Conservation (phyloP, 768 basidiomycete species). For the Melanogaster broomeanus region DNA sequence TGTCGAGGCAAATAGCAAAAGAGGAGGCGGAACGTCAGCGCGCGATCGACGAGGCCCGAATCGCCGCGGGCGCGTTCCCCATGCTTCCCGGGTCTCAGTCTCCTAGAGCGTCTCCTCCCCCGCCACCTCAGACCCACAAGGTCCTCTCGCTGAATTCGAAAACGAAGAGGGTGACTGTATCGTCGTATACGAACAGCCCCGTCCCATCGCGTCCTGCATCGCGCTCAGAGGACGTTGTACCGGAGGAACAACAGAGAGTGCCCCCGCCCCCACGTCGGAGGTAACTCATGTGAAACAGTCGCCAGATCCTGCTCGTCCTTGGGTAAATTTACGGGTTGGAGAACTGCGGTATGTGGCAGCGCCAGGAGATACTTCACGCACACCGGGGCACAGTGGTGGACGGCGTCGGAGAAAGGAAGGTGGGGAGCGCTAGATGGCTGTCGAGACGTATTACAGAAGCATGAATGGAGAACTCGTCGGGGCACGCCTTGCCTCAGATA, state of each 20-base stretch:
- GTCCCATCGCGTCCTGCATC: conserved; percentile 36
- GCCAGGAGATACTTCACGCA: not conserved
- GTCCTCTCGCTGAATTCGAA: conserved; percentile 59
- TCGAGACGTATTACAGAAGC: too few species aligned
- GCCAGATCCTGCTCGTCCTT: conserved; percentile 38
- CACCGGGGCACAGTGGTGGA: not conserved
- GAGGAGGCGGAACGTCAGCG: conserved; percentile 53
- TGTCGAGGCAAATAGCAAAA: conserved; percentile 42
- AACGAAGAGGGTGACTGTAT: conserved; percentile 52
- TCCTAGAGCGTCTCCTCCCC: conserved; percentile 16
- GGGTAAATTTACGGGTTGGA: conserved; percentile 42
- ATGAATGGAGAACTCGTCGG: too few species aligned
- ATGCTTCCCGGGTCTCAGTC: conserved; percentile 35
- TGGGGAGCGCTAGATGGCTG: not conserved
- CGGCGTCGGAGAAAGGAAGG: conserved; percentile 3
- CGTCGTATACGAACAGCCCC: conserved; percentile 47
- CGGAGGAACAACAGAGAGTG: conserved; percentile 41
- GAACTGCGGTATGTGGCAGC: conserved; percentile 40
- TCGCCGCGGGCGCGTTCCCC: conserved; percentile 64
- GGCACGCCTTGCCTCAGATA: too few species aligned
- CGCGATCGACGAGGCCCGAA: conserved; percentile 47
- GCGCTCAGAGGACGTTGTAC: conserved; percentile 30
- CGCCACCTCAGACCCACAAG: conserved; percentile 48
- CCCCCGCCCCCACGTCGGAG: conserved; percentile 38
- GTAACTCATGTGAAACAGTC: conserved; percentile 36